Conservation (phyloP, 2,329 filamentous ascomycete genomes). For the Ceratocystis cacaofunesta region DNA sequence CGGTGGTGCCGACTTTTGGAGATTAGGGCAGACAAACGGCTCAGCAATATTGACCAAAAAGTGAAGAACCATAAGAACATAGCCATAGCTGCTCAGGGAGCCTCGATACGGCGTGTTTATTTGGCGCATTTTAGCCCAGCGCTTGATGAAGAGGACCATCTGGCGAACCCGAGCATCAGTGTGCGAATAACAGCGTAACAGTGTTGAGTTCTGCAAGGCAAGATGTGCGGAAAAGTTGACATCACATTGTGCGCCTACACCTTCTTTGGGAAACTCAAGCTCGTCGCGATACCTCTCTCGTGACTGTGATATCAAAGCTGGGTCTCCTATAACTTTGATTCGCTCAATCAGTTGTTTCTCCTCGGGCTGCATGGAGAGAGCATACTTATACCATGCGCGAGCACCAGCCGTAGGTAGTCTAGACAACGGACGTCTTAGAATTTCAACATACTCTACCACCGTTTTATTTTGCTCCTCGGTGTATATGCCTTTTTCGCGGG, state of each 20-base stretch:
- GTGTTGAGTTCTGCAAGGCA: slow-evolving; percentile 66
- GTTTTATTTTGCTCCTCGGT: slow-evolving; percentile 4
- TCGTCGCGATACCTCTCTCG: slow-evolving; percentile 38
- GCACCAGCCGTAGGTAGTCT: slow-evolving; percentile 11
- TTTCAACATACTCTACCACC: slow-evolving; percentile 11
- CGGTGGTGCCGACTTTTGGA: slow-evolving; percentile 45
- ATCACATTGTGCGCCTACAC: slow-evolving; percentile 74
- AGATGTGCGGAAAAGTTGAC: slow-evolving; percentile 83
- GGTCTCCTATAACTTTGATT: slow-evolving; percentile 34
- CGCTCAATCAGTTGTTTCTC: slow-evolving; percentile 26
- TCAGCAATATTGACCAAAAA: slow-evolving; percentile 70
- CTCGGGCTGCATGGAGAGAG: slow-evolving; percentile 27
- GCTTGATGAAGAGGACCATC: slow-evolving; percentile 74
- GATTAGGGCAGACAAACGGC: slow-evolving; percentile 72
- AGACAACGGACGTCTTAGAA: slow-evolving; percentile 13
- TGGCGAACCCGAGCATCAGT: slow-evolving; percentile 64
- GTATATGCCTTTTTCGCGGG: slow-evolving; percentile 35
- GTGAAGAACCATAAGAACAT: slow-evolving; percentile 82
- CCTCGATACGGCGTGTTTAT: slow-evolving; percentile 81
- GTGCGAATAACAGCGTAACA: slow-evolving; percentile 69
- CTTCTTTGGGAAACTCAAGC: slow-evolving; percentile 63
- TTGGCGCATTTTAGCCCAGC: slow-evolving; percentile 72
- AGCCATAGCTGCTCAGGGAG: slow-evolving; percentile 79
- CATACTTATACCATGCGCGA: slow-evolving; percentile 18
- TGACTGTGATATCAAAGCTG: slow-evolving; percentile 32